Evolutionary conservation across 1,284 basidiomycete genomes (phyloP), one percentile per base, ranked within the genome.

Genomic region (Grifola frondosa): DNA sequence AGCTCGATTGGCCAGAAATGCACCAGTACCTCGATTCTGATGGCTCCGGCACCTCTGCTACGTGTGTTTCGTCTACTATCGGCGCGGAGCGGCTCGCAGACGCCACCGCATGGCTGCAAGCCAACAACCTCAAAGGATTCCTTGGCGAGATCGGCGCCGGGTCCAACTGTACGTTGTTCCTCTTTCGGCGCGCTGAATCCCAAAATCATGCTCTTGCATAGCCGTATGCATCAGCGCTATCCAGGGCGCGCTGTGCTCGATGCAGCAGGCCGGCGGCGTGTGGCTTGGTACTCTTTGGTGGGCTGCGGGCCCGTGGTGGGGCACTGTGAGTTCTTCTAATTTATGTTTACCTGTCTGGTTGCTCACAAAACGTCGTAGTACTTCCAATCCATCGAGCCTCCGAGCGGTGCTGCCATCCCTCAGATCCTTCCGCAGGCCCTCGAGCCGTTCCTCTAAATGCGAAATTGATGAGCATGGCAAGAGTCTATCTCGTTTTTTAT

Each of bases 21-120:
- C 80, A 83, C 59, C 80, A 83, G 60, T 84, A 84, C 66, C 78
- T 83, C 50, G 81, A 82, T 61, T 77, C 73, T 36, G 80, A 84
- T 58, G 73, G 77, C 51, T 81, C 78, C 33, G 81, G 80, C 40
- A 82, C 80, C 6, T 71, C 61, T 34, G 60, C 56, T 5, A 71
- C 65, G 21, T 83, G 81, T 55, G 80, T 83, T 16, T 78, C 74
- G 9, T 66, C 73, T 15, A 81, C 78, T 20, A 81, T 83, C 56
- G 78, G 76, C 44, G 71, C 70, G 20, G 74, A 79, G 50, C 78
- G 80, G 51, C 61, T 83, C 37, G 66, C 71, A 29, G 72, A 58
- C 32, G 80, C 80, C 5, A 82, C 80, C 4, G 52, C 59, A 22
- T 83, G 81, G 80, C 71, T 83, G 50, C 64, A 81, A 65, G 57